phyloP scores from a whole-genome alignment of 371 early-diverging fungal species.

The Actinomucor elegans region DNA sequence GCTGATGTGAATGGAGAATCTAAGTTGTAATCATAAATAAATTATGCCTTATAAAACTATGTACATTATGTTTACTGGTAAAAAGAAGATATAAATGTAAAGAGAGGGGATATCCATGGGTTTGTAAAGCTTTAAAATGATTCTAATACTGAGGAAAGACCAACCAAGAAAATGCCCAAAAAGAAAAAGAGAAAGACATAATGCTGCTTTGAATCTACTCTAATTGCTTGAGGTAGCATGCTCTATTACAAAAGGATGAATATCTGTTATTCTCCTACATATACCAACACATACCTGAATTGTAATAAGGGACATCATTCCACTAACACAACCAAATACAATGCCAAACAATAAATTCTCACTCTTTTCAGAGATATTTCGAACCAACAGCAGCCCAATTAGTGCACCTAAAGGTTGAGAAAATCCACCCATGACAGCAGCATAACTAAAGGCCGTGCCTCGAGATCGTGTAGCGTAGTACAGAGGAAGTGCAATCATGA shows the following conservation, averaged over 20 bases:
- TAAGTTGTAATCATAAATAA: too few species aligned
- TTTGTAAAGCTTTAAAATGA: constrained; percentile 17
- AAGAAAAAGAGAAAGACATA: constrained; percentile 58
- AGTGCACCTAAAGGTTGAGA: constrained; percentile 63
- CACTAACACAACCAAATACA: constrained; percentile 58
- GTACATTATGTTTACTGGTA: too few species aligned
- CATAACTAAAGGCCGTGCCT: constrained; percentile 58
- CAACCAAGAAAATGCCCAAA: constrained; percentile 57
- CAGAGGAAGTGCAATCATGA: constrained; percentile 74
- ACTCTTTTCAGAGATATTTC: constrained; percentile 39
- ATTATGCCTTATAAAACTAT: too few species aligned
- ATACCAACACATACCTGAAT: constrained; percentile 18
- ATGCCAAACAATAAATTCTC: constrained; percentile 54
- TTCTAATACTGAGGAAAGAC: constrained; percentile 43
- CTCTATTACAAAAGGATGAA: constrained; percentile 21
- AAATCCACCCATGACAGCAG: constrained; percentile 66
- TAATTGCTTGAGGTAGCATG: constrained; percentile 58
- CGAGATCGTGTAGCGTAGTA: constrained; percentile 70
- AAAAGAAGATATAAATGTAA: neutral
- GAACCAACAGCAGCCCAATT: constrained; percentile 48
- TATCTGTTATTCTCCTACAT: neutral
- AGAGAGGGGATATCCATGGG: neutral
- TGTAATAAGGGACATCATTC: constrained; percentile 74
- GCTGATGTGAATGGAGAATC: too few species aligned
- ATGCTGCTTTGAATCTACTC: constrained; percentile 39